Conservation (phyloP, 2,329 filamentous ascomycete genomes). For the Trichoderma semiorbis region DNA sequence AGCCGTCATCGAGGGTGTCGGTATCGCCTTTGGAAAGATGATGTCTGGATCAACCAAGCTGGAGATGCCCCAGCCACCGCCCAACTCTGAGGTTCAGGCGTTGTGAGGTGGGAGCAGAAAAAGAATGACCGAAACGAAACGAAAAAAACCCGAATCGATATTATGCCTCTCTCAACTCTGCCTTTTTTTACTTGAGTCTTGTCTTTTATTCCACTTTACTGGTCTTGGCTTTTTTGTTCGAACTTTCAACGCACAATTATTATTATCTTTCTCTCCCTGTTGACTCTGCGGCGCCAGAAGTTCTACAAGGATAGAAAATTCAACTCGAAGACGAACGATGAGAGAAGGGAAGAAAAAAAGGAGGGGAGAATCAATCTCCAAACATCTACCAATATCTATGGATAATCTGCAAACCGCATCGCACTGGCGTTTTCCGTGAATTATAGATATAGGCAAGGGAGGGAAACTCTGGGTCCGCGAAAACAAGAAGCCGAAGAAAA, state of each 20-base stretch:
- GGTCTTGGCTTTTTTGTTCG: slow-evolving; percentile 16
- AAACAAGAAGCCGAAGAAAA: background rate
- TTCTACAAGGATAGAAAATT: background rate
- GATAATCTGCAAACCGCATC: slow-evolving; percentile 30
- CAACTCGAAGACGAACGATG: slow-evolving; percentile 18
- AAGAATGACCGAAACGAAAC: slow-evolving; percentile 9
- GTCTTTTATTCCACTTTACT: slow-evolving; percentile 15
- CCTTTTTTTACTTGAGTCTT: slow-evolving; percentile 15
- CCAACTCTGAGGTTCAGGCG: slow-evolving; percentile 29
- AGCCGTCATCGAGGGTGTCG: slow-evolving; percentile 94
- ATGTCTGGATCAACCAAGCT: slow-evolving; percentile 85
- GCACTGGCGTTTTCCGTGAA: slow-evolving; percentile 34
- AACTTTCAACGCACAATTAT: slow-evolving; percentile 10
- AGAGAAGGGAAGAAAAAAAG: background rate
- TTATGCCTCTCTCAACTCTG: slow-evolving; percentile 17
- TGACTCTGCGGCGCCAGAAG: background rate
- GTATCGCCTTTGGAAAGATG: slow-evolving; percentile 93
- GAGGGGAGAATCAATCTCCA: background rate
- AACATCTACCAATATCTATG: slow-evolving; percentile 15
- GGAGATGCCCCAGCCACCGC: slow-evolving; percentile 48
- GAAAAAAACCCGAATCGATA: background rate
- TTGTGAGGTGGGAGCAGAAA: slow-evolving; percentile 22
- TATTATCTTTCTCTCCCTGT: background rate
- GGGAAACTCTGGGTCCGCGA: slow-evolving; percentile 1
- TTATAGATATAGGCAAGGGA: slow-evolving; percentile 26